Evolutionary conservation across 352 stramenopile species (phyloP), one percentile per base, ranked within the genome.

Genomic region (Phytopythium delawarense): DNA sequence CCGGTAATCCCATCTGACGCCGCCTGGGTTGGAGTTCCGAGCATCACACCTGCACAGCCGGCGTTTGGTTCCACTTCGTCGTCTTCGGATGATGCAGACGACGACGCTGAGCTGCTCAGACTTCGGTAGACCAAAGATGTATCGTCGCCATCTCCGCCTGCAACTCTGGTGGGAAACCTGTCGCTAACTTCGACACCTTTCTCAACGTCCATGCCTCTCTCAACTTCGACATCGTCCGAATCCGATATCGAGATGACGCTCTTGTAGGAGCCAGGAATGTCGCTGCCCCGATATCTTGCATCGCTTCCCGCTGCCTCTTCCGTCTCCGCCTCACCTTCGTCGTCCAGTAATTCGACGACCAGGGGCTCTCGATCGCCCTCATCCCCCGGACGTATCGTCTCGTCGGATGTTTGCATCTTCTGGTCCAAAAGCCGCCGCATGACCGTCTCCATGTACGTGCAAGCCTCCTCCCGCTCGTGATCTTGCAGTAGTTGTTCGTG

Each of bases 191-290:
- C 45, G 45, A 51, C 21, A 8, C 28, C 21, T 16, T 51, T 9
- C 11, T 32, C 12, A 11, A 7, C 21, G 42, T 56, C 50, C 35
- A 51, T 23, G n/a, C 28, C 45, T 16, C 30, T 9, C 11, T 28
- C n/a, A 8, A 25, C n/a, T 54, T 54, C 48, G 4, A 2, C 9
- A 11, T 54, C 23, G 13, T 54, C 48, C 23, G 48, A 54, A 16
- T 54, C 48, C 9, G 48, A 54, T 37, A 54, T 54, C 48, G 48
- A 39, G 23, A 56, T 56, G 50, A 23, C 16, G 32, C 25, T 56
- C 9, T 56, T 25, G 13, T 20, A 21, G 4, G 25, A 39, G 18
- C 1, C 25, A 15, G 25, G 15, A 23, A 25, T 28, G 20, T 56
- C 50, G 7, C 32, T 35, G 25, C 50, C 28, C 16, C 48, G 44